Evolutionary conservation across 75 land plant genomes (phyloP), one percentile per base, ranked within the genome.

Genomic region (Cryptomeria japonica): DNA sequence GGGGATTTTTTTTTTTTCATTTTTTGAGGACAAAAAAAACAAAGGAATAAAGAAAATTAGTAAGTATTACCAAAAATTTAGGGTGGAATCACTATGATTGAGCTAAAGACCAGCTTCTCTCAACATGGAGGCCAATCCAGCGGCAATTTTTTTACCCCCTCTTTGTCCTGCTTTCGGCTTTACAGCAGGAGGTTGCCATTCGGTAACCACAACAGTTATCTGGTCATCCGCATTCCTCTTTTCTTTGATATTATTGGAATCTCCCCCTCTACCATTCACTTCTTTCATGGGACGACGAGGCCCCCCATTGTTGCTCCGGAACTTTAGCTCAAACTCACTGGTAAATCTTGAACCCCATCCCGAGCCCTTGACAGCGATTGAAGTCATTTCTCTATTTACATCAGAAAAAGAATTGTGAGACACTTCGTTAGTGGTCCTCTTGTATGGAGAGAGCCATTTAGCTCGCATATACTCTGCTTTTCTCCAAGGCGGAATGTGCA

Each of bases 401-500:
- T 41, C 41, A 32, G 18, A 70, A 79, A 47, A 25, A 64, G 49
- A 46, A 86, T 70, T 42, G 9, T 36, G 15, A 47, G 79, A 36
- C 1, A 78, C 47, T 51, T 85, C 87, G 51, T 91, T 92, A 8
- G 93, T 84, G 5, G 93, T 87, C 39, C 97, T 80, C 82, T 87
- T 84, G 88, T 93, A 91, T 3, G 96, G 91, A 13, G 99, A 91
- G 85, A 97, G 93, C 99, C 99, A 98, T 84, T 98, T 98, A 85
- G 99, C 95, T 53, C 89, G 80, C 91, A 98, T 91, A 88, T 98
- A 98, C 86, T 94, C 97, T 5, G 91, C 91, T 80, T 92, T 97
- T 53, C 99, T 88, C 99, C 99, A 98, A 0, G 99, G 99, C 42
- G 99, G 97, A 55, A 98, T 55, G 41, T 83, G 95, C 89, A 98